phyloP scores from a whole-genome alignment of 2,329 filamentous ascomycete species.

The Acrocalymma vagum region DNA sequence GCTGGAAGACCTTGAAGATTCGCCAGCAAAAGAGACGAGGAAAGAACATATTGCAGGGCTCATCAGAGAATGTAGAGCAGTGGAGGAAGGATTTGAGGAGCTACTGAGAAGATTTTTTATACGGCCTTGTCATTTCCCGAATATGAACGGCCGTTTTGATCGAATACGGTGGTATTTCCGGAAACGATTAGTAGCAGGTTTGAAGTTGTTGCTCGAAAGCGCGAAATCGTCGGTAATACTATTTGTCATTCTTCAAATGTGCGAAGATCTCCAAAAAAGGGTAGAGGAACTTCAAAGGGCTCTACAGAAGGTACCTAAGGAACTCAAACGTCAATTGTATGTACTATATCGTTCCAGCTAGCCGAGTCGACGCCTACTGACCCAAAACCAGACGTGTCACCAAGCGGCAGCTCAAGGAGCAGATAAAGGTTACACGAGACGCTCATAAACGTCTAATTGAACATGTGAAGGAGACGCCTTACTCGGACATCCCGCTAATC shows the following conservation, averaged over 20 bases:
- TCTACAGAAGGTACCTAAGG: slow-evolving; percentile 2
- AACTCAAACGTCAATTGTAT: neutral
- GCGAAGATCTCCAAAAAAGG: slow-evolving; percentile 1
- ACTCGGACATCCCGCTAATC: neutral
- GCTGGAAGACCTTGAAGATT: neutral
- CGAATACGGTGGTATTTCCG: slow-evolving; percentile 9
- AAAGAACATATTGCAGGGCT: slow-evolving; percentile 8
- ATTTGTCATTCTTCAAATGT: slow-evolving; percentile 7
- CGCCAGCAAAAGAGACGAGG: neutral
- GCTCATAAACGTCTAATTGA: neutral
- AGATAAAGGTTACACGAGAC: slow-evolving; percentile 1
- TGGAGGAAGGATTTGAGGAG: slow-evolving; percentile 2
- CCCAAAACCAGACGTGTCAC: neutral
- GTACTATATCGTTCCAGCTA: neutral
- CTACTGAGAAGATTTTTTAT: slow-evolving; percentile 7
- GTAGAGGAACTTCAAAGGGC: neutral
- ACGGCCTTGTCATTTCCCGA: neutral
- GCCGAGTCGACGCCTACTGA: neutral
- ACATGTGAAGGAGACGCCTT: neutral
- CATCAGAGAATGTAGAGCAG: slow-evolving; percentile 6
- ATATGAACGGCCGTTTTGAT: neutral
- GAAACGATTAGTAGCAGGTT: slow-evolving; percentile 2
- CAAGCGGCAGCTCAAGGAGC: slow-evolving; percentile 4
- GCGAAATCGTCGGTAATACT: slow-evolving; percentile 8
- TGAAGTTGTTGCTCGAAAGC: slow-evolving; percentile 10